These are phyloP conservation scores for Pichia sp. DNA, from an alignment of 1,139 yeast genomes.

Conservation along the genomic window DNA sequence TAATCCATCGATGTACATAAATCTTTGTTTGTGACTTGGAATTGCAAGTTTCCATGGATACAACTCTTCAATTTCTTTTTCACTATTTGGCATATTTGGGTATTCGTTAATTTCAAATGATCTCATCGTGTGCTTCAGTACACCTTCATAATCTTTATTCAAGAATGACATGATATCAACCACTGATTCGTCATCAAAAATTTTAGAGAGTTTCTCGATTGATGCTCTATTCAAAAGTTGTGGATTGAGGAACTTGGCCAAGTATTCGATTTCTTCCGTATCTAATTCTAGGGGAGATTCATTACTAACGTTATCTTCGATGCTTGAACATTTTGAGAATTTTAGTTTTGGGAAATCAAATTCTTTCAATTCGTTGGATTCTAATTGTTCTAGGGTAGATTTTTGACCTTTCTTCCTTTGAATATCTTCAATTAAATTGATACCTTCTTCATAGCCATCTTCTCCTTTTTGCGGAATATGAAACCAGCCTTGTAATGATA, in stretches of 20 bases:
- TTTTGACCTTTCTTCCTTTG: slow-evolving; percentile 30
- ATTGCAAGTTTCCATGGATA: slow-evolving; percentile 87
- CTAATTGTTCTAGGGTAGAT: slow-evolving; percentile 75
- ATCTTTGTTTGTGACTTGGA: slow-evolving; percentile 92
- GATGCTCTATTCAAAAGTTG: slow-evolving; percentile 39
- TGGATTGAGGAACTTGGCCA: slow-evolving; percentile 48
- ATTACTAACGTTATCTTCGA: slow-evolving; percentile 9
- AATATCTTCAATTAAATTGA: slow-evolving; percentile 59
- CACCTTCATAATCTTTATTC: slow-evolving; percentile 42
- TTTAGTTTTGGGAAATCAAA: slow-evolving; percentile 68
- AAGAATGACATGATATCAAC: slow-evolving; percentile 61
- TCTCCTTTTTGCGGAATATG: slow-evolving; percentile 95
- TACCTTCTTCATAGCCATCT: slow-evolving; percentile 72
- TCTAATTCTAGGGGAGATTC: slow-evolving; percentile 19
- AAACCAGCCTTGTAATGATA: slow-evolving; percentile 97
- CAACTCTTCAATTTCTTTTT: slow-evolving; percentile 39
- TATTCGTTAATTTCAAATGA: slow-evolving; percentile 42
- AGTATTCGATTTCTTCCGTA: slow-evolving; percentile 36
- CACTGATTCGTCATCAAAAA: slow-evolving; percentile 60
- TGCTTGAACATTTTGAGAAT: slow-evolving; percentile 28
- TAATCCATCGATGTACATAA: slow-evolving; percentile 66
- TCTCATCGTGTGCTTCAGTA: slow-evolving; percentile 41
- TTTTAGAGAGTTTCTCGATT: slow-evolving; percentile 35
- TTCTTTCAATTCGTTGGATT: slow-evolving; percentile 67
- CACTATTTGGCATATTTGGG: slow-evolving; percentile 46